These are phyloP conservation scores for Volutella citrinella DNA, from an alignment of 2,329 filamentous ascomycete species.

Conservation along the genomic window DNA sequence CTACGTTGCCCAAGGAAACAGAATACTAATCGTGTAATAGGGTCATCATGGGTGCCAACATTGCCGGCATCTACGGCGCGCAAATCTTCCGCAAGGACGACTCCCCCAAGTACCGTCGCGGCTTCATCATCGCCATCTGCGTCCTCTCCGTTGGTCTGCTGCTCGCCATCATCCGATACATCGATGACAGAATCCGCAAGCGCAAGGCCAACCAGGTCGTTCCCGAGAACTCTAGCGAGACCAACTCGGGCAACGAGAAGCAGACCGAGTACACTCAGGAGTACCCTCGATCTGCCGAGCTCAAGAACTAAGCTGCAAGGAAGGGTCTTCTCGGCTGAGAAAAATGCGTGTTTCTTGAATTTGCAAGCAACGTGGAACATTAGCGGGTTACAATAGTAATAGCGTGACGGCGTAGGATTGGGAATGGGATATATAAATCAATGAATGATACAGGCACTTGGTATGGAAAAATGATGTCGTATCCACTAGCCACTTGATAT, in stretches of 20 bases:
- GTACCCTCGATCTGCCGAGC: no score
- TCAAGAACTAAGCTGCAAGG: no score
- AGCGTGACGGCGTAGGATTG: no score
- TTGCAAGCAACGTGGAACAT: no score
- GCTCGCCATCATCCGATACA: conserved; percentile 39
- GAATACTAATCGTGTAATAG: conserved; percentile 29
- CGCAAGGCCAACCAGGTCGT: conserved; percentile 9
- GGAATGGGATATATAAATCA: no score
- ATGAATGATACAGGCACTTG: no score
- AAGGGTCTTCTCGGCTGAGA: no score
- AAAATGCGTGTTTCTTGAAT: no score
- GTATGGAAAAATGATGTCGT: no score
- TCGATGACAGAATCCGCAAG: conserved; percentile 36
- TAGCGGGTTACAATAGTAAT: no score
- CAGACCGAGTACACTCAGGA: no score
- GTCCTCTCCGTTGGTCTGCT: conserved; percentile 41
- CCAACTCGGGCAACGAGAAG: conserved; percentile 9
- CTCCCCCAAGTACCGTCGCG: conserved; percentile 47
- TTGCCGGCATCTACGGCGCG: conserved; percentile 58
- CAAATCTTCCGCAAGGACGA: conserved; percentile 57
- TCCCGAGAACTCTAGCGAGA: conserved; percentile 7
- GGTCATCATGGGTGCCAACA: conserved; percentile 61
- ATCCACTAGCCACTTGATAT: no score
- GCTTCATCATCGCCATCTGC: conserved; percentile 44
- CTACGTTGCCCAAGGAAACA: neutral